Conservation (phyloP, 805 yeast genomes). For the Ogataea parapolymorpha region DNA sequence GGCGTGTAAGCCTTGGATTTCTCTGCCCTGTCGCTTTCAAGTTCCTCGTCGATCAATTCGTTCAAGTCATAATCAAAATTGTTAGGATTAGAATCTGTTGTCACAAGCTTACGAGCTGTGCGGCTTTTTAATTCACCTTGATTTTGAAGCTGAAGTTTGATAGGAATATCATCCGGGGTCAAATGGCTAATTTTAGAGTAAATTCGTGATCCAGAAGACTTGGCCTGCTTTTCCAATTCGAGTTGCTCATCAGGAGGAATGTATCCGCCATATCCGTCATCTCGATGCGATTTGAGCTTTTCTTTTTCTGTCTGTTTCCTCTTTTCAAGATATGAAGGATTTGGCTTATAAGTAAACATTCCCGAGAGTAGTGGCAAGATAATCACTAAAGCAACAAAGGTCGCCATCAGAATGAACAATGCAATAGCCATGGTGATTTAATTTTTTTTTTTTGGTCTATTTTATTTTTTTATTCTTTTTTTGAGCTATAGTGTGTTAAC, state of each 20-base stretch:
- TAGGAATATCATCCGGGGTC: conserved; percentile 30
- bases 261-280: conserved; percentile 20
- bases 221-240: conserved; percentile 7
- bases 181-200: conserved; percentile 24
- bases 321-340: conserved; percentile 25
- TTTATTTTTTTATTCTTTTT: background rate
- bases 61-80: conserved; percentile 46
- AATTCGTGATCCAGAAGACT: conserved; percentile 22
- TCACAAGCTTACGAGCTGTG: conserved; percentile 1
- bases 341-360: conserved; percentile 25
- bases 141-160: conserved; percentile 24
- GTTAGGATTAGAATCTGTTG: conserved; percentile 36
- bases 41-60: conserved; percentile 40
- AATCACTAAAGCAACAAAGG: conserved; percentile 23
- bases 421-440: conserved; percentile 13
- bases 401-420: conserved; percentile 17
- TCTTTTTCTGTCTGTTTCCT: conserved; percentile 8
- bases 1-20: background rate
- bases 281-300: background rate
- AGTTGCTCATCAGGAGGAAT: conserved; percentile 32
- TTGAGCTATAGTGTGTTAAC: too few relatives aligned
- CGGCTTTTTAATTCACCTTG: conserved; percentile 21
- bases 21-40: conserved; percentile 23
- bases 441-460: background rate
- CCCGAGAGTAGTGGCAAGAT: conserved; percentile 29